Evolutionary conservation across 306 rosid species (phyloP).

Genomic region (Fragaria nilgerrensis): DNA sequence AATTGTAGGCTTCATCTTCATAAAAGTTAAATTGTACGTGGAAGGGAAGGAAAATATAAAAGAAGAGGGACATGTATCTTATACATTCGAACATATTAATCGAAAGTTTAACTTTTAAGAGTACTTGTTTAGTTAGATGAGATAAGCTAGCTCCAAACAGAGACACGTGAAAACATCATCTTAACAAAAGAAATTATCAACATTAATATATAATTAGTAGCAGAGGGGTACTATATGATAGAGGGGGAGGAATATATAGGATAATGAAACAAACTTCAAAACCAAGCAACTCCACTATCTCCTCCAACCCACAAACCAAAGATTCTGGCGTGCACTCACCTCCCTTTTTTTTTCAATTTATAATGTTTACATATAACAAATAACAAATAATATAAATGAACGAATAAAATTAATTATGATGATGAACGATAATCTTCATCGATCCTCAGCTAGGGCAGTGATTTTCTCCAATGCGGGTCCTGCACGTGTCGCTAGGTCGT

Average conservation of each 20-base stretch:
- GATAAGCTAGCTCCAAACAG: slow-evolving; percentile 17
- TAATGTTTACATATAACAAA: too few relatives aligned
- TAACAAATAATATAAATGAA: background rate
- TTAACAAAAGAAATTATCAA: slow-evolving; percentile 8
- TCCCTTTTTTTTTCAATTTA: slow-evolving; percentile 31
- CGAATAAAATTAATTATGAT: background rate
- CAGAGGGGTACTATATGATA: background rate
- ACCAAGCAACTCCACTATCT: slow-evolving; percentile 51
- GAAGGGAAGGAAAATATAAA: too few relatives aligned
- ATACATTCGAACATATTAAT: background rate
- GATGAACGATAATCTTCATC: slow-evolving; percentile 18
- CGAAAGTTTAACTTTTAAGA: background rate
- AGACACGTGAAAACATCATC: slow-evolving; percentile 44
- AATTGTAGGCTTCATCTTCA: too few relatives aligned
- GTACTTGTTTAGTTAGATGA: background rate
- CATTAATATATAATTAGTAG: slow-evolving; percentile 4
- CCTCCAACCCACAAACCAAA: slow-evolving; percentile 33
- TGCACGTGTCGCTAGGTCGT: slow-evolving; percentile 48
- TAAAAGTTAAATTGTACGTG: too few relatives aligned
- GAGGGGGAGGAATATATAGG: background rate
- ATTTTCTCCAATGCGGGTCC: slow-evolving; percentile 15
- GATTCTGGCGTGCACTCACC: slow-evolving; percentile 76
- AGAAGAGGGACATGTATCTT: background rate
- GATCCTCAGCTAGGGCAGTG: slow-evolving; percentile 33
- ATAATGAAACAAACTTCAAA: slow-evolving; percentile 53